A percentile compares a stretch with the other conserved stretches of the same genome.
These are phyloP conservation scores for Sclerotinia glacialis DNA, from an alignment of 2,329 filamentous ascomycete species.

Conservation along the genomic window DNA sequence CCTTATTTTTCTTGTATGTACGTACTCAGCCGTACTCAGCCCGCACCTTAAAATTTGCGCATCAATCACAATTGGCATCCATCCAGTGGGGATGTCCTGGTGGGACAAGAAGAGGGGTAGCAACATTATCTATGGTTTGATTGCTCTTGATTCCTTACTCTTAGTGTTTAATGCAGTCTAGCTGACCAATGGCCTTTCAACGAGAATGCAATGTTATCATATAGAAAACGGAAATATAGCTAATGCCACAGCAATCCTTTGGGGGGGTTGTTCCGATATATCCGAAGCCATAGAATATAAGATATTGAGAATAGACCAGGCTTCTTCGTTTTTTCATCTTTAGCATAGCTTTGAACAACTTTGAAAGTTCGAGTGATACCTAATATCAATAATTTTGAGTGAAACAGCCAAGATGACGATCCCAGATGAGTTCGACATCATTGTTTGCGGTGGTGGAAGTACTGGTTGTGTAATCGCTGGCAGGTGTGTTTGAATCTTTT, in stretches of 20 bases:
- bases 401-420: slow-evolving; percentile 30
- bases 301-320: neutral
- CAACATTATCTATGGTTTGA: neutral
- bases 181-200: neutral
- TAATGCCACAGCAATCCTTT: neutral
- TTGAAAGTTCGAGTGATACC: neutral
- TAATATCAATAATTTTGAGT: neutral
- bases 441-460: slow-evolving; percentile 50
- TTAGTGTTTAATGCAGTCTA: neutral
- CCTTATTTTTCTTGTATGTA: neutral
- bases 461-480: slow-evolving; percentile 51
- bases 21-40: neutral
- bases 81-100: neutral
- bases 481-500: slow-evolving; percentile 34
- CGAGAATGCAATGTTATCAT: neutral
- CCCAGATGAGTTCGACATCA: slow-evolving; percentile 49
- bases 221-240: neutral
- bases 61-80: slow-evolving; percentile 7
- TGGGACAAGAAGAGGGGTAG: slow-evolving; percentile 20
- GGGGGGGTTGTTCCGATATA: neutral
- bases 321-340: neutral
- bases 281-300: slow-evolving; percentile 1
- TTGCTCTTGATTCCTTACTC: neutral
- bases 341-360: neutral
- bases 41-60: neutral